A percentile compares a stretch with the other conserved stretches of the same genome.
These are phyloP conservation scores for Starmerella scarabaei DNA, from an alignment of 805 yeast genomes.

Conservation along the genomic window DNA sequence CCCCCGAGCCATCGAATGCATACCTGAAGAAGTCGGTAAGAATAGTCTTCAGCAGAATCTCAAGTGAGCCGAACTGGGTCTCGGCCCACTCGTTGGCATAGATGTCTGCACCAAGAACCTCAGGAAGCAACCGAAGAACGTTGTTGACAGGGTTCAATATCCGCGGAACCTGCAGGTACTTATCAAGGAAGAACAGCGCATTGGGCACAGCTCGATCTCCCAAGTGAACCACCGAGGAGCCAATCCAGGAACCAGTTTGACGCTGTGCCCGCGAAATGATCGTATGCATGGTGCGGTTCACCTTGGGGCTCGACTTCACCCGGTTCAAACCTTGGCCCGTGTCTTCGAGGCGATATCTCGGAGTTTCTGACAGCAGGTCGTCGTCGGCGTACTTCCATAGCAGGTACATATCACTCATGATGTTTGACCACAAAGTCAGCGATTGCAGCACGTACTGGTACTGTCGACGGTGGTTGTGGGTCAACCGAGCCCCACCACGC, in stretches of 20 bases:
- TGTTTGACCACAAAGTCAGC: constrained; percentile 58
- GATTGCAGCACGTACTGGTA: constrained; percentile 66
- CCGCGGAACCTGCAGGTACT: constrained; percentile 67
- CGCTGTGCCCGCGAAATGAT: constrained; percentile 53
- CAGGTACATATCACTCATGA: constrained; percentile 65
- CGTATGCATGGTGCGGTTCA: constrained; percentile 57
- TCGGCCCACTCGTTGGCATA: constrained; percentile 33
- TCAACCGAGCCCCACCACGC: constrained; percentile 52
- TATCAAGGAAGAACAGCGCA: constrained; percentile 65
- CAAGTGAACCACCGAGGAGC: constrained; percentile 64
- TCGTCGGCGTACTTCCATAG: constrained; percentile 68
- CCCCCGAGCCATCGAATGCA: constrained; percentile 70
- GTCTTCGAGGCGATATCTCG: constrained; percentile 44
- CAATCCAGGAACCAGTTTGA: constrained; percentile 58
- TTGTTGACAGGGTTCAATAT: constrained; percentile 61
- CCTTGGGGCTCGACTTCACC: constrained; percentile 57
- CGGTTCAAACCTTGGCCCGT: constrained; percentile 78
- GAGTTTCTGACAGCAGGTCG: constrained; percentile 43
- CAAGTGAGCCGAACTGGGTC: constrained; percentile 44
- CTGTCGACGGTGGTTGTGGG: constrained; percentile 63
- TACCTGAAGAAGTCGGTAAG: constrained; percentile 42
- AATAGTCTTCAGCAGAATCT: constrained; percentile 37
- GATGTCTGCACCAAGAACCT: constrained; percentile 36
- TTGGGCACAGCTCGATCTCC: constrained; percentile 81
- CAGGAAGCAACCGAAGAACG: constrained; percentile 43